A percentile compares a stretch with the other conserved stretches of the same genome.
Evolutionary conservation across 2,329 filamentous ascomycete genomes (phyloP).

Genomic region (Alternaria tenuissima): DNA sequence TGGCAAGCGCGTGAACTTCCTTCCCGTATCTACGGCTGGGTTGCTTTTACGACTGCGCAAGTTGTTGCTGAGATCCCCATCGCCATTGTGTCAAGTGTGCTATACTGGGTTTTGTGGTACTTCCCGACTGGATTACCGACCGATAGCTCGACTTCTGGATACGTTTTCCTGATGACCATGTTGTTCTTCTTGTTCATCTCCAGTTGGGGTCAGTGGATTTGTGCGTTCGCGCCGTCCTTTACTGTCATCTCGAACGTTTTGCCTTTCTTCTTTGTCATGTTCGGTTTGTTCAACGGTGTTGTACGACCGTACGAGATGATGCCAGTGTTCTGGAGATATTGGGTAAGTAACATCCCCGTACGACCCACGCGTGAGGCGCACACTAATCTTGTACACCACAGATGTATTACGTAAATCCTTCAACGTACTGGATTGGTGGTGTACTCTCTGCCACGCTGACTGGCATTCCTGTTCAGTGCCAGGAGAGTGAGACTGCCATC

Average conservation of each 20-base stretch:
- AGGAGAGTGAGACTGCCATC: constrained; percentile 64
- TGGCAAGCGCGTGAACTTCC: constrained; percentile 79
- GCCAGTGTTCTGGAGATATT: constrained; percentile 76
- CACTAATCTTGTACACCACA: neutral
- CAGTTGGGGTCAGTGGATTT: constrained; percentile 85
- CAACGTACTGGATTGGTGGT: constrained; percentile 76
- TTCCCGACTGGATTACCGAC: constrained; percentile 75
- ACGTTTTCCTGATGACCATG: constrained; percentile 79
- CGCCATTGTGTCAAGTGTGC: constrained; percentile 67
- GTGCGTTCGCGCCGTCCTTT: constrained; percentile 80
- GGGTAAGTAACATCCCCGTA: constrained; percentile 46
- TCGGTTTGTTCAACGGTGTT: constrained; percentile 79
- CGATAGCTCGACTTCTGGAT: constrained; percentile 71
- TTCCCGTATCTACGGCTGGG: constrained; percentile 78
- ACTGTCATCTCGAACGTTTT: constrained; percentile 77
- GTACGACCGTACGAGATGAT: constrained; percentile 72
- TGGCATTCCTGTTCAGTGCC: constrained; percentile 56
- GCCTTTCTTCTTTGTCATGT: constrained; percentile 84
- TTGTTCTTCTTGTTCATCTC: constrained; percentile 80
- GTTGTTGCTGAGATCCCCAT: constrained; percentile 76
- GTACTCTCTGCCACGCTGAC: constrained; percentile 71
- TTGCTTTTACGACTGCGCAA: constrained; percentile 71
- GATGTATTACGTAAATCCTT: constrained; percentile 51
- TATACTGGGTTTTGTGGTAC: constrained; percentile 82
- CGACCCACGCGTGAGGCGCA: neutral